Evolutionary conservation across 1,284 basidiomycete species (phyloP).

Genomic region (Ustilago curta): DNA sequence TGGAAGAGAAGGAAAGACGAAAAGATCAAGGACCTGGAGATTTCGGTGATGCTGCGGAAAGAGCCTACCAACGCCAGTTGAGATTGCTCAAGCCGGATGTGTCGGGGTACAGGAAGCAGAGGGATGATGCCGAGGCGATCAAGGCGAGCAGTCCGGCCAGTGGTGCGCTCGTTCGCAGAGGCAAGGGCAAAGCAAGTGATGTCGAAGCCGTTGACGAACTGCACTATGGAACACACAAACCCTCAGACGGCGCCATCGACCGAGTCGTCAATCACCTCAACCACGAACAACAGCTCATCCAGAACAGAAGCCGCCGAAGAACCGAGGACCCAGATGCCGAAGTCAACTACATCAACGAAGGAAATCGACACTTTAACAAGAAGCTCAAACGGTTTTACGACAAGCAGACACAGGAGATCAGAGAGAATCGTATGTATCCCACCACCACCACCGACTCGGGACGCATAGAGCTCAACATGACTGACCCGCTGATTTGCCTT

Average conservation of each 20-base stretch:
- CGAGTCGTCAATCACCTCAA: slow-evolving; percentile 91
- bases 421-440: slow-evolving; percentile 54
- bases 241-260: slow-evolving; percentile 93
- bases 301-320: slow-evolving; percentile 85
- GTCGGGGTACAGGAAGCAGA: slow-evolving; percentile 84
- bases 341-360: slow-evolving; percentile 99
- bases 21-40: slow-evolving; percentile 90
- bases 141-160: slow-evolving; percentile 6
- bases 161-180: neutral
- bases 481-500: neutral
- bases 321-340: slow-evolving; percentile 91
- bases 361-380: slow-evolving; percentile 97
- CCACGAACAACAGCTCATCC: slow-evolving; percentile 73
- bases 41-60: slow-evolving; percentile 86
- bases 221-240: slow-evolving; percentile 89
- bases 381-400: slow-evolving; percentile 98
- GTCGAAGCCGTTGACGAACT: slow-evolving; percentile 6
- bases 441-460: neutral
- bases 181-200: neutral
- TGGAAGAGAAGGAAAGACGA: slow-evolving; percentile 78
- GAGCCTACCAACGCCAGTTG: slow-evolving; percentile 90
- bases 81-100: slow-evolving; percentile 87
- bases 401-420: slow-evolving; percentile 87
- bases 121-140: slow-evolving; percentile 73
- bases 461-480: no score